Evolutionary conservation across 2,329 filamentous ascomycete species (phyloP).

Genomic region (Aspergillus tubingensis): DNA sequence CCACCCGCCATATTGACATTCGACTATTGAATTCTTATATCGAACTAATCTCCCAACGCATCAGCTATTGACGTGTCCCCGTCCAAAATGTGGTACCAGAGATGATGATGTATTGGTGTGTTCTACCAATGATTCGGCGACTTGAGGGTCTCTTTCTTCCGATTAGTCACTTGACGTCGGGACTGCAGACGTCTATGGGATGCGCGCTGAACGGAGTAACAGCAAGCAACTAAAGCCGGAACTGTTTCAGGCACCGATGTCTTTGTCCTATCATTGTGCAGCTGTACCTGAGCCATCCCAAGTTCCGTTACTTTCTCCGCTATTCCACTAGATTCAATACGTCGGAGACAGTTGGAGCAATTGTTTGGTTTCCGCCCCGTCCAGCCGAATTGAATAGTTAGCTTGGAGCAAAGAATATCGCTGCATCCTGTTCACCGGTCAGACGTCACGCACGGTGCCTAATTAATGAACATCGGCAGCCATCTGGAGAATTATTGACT

Average conservation of each 20-base stretch:
- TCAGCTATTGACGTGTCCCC: conserved; percentile 10
- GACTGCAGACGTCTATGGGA: background rate
- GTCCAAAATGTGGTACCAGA: background rate
- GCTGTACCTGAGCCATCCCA: conserved; percentile 4
- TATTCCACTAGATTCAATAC: background rate
- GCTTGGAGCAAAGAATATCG: background rate
- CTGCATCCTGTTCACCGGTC: background rate
- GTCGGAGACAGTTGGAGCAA: background rate
- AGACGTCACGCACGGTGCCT: background rate
- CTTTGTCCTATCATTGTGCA: background rate
- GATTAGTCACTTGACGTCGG: background rate
- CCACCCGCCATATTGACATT: background rate
- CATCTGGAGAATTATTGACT: background rate
- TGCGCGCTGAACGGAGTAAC: background rate
- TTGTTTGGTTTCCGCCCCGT: background rate
- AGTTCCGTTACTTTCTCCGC: background rate
- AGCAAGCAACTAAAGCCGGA: background rate
- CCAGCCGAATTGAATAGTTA: background rate
- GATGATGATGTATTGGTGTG: background rate
- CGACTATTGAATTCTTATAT: conserved; percentile 4
- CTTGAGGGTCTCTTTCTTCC: background rate
- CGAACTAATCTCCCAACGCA: background rate
- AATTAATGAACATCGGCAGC: background rate
- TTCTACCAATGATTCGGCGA: background rate
- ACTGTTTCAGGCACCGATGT: conserved; percentile 3